phyloP scores from a whole-genome alignment of 2,329 filamentous ascomycete species.

The Colletotrichum cordylinicola region DNA sequence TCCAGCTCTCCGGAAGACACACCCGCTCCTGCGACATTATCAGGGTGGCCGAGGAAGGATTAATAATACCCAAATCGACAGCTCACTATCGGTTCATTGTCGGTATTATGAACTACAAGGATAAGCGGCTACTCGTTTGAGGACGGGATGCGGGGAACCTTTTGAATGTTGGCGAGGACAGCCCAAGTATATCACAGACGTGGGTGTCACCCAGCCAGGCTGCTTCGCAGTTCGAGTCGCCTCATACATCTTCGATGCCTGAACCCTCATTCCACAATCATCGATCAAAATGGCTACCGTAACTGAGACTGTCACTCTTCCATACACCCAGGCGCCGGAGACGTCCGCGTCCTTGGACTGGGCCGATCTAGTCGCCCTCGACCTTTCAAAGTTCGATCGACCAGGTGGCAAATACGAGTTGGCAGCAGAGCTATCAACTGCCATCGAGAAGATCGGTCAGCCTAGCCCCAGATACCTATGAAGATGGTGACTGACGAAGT shows the following conservation, averaged over 20 bases:
- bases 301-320: not conserved
- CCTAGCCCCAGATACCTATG: accelerated
- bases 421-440: not conserved
- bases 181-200: not conserved
- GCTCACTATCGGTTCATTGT: accelerated
- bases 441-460: not conserved
- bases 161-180: not conserved
- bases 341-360: not conserved
- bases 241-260: not conserved
- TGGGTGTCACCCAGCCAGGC: not conserved
- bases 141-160: not conserved
- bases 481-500: accelerated
- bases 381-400: not conserved
- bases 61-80: not conserved
- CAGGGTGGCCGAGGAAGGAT: not conserved
- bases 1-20: not conserved
- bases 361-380: not conserved
- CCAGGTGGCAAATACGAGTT: not conserved
- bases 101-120: not conserved
- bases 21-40: accelerated
- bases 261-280: not conserved
- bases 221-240: not conserved
- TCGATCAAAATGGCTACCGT: not conserved
- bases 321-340: not conserved
- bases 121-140: too few species aligned